A percentile compares a stretch with the other conserved stretches of the same genome.
Conservation (phyloP, 2,329 filamentous ascomycete genomes). For the Phialophora tarda region DNA sequence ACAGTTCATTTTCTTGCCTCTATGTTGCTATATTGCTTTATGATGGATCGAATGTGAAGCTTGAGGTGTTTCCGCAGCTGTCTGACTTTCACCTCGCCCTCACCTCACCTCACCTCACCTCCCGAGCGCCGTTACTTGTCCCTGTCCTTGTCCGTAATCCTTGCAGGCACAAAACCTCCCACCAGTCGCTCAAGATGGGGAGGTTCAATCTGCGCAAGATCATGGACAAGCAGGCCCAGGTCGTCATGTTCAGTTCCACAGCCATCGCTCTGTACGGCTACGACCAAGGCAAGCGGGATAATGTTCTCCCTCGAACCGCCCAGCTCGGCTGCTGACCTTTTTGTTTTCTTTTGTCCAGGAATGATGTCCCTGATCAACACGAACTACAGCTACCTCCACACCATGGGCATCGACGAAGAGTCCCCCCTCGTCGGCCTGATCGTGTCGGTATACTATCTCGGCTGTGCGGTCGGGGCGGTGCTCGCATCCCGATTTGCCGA, state of each 20-base stretch:
- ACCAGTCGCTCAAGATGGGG: conserved; percentile 18
- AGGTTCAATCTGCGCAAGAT: conserved; percentile 27
- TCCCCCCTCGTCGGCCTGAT: conserved; percentile 64
- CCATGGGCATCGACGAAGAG: conserved; percentile 60
- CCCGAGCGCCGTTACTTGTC: not conserved
- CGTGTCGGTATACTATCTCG: conserved; percentile 67
- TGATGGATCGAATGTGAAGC: not conserved
- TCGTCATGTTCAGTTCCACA: conserved; percentile 60
- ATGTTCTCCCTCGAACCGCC: not conserved
- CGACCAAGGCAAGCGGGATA: conserved; percentile 43
- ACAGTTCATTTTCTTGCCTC: not conserved
- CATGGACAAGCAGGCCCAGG: conserved; percentile 51
- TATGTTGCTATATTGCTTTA: not conserved
- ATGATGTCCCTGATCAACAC: conserved; percentile 64
- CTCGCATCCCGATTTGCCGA: conserved; percentile 63
- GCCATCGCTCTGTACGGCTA: conserved; percentile 62
- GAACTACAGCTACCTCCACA: conserved; percentile 60
- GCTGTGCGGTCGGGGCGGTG: conserved; percentile 64
- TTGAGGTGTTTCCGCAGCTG: not conserved
- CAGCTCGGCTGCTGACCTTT: not conserved
- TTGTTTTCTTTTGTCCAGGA: conserved; percentile 39
- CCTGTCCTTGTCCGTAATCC: not conserved
- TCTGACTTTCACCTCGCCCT: not conserved
- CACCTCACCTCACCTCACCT: not conserved
- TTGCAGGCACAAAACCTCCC: not conserved